Percentiles rank a stretch among this genome's conserved stretches.
Evolutionary conservation across 2,329 filamentous ascomycete genomes (phyloP).

Genomic region (Nemania abortiva): DNA sequence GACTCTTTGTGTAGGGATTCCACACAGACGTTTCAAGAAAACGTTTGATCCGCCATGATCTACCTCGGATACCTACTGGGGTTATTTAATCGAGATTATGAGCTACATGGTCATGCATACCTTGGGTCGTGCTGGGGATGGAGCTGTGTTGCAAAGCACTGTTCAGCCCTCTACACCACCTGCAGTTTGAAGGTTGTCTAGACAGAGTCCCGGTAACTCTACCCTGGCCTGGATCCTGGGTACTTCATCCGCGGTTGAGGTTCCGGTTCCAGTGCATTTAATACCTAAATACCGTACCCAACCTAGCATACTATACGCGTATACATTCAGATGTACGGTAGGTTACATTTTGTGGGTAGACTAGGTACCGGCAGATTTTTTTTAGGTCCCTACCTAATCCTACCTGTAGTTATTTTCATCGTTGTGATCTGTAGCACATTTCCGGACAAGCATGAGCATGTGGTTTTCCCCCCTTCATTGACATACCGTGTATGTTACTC

Average conservation of each 20-base stretch:
- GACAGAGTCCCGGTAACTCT: neutral
- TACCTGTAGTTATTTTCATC: neutral
- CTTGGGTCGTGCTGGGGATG: slow-evolving; percentile 11
- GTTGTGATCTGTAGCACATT: neutral
- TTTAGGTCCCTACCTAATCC: neutral
- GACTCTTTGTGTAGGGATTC: neutral
- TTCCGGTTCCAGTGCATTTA: slow-evolving; percentile 6
- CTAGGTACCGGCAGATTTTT: neutral
- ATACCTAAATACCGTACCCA: too few relatives aligned
- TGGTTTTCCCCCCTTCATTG: too few relatives aligned
- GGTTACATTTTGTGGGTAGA: neutral
- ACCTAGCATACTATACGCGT: too few relatives aligned
- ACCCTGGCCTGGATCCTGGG: neutral
- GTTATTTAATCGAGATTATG: slow-evolving; percentile 10
- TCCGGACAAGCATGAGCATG: neutral
- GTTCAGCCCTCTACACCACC: neutral
- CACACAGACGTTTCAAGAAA: slow-evolving; percentile 9
- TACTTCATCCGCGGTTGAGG: neutral
- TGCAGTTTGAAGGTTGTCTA: neutral
- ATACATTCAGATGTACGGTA: too few relatives aligned
- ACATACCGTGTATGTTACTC: too few relatives aligned
- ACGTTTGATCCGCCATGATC: neutral
- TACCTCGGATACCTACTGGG: neutral
- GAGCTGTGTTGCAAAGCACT: slow-evolving; percentile 3
- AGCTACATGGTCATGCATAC: slow-evolving; percentile 1